Evolutionary conservation across 2,329 filamentous ascomycete species (phyloP).

Genomic region (Diaporthe sp.): DNA sequence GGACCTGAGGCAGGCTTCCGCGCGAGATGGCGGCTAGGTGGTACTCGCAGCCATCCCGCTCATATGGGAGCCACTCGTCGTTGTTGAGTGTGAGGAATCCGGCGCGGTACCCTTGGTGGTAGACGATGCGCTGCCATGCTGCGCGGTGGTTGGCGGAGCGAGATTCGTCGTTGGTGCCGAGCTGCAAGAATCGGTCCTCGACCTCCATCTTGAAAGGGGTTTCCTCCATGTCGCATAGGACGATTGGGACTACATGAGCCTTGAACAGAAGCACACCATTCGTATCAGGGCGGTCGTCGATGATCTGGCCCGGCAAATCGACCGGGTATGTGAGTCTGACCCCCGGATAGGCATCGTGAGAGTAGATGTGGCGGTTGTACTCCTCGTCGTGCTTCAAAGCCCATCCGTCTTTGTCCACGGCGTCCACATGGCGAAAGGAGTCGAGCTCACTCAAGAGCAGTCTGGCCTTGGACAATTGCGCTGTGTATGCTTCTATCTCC

Average conservation of each 20-base stretch:
- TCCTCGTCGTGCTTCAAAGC: neutral
- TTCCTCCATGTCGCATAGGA: neutral
- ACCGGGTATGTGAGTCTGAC: neutral
- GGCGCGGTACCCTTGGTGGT: constrained; percentile 14
- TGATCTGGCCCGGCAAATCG: neutral
- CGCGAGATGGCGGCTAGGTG: neutral
- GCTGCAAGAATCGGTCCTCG: neutral
- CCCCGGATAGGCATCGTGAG: neutral
- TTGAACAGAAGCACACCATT: neutral
- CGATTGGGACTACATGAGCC: neutral
- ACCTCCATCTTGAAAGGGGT: neutral
- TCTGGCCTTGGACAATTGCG: neutral
- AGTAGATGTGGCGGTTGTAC: constrained; percentile 1
- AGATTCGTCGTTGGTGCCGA: neutral
- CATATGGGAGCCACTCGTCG: neutral
- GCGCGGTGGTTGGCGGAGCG: neutral
- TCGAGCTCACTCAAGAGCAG: neutral
- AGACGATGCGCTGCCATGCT: neutral
- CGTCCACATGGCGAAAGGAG: neutral
- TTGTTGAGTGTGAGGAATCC: constrained; percentile 4
- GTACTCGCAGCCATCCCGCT: neutral
- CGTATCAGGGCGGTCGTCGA: neutral
- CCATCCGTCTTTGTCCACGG: neutral
- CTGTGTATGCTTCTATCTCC: neutral
- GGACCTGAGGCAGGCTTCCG: neutral